Evolutionary conservation across 305 asterid species (phyloP).

Genomic region (Rubia peregrina): DNA sequence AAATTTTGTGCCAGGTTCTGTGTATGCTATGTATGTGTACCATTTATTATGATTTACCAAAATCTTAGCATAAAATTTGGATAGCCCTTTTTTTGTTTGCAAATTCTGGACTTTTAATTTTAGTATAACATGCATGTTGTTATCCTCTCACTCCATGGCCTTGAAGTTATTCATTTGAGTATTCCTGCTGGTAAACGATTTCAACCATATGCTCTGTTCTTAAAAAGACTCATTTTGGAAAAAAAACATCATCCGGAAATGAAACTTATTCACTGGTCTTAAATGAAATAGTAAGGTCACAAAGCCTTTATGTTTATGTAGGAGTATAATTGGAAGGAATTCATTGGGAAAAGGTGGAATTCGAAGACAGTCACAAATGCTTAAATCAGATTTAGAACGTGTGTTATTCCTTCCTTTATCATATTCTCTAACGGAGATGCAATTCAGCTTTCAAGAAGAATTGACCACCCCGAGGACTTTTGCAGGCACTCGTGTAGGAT

Average conservation of each 20-base stretch:
- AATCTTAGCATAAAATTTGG: no score
- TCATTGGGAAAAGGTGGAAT: constrained; percentile 16
- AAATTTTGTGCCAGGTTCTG: no score
- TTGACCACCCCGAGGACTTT: no score
- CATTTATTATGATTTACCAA: no score
- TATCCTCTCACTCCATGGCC: no score
- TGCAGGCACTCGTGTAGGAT: no score
- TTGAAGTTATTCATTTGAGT: not conserved
- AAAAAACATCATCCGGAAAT: constrained; percentile 1
- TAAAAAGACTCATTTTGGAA: constrained; percentile 11
- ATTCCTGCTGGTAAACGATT: not conserved
- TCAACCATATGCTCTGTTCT: constrained; percentile 16
- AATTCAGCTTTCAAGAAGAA: not conserved
- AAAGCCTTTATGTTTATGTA: constrained; percentile 26
- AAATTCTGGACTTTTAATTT: no score
- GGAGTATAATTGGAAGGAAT: constrained; percentile 88
- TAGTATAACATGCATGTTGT: no score
- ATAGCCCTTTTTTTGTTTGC: no score
- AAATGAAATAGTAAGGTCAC: constrained; percentile 11
- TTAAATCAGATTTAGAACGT: constrained; percentile 88
- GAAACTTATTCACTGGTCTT: not conserved
- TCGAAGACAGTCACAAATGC: constrained; percentile 74
- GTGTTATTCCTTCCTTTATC: constrained; percentile 21
- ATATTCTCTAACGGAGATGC: constrained; percentile 8
- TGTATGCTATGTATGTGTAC: no score